A percentile compares a stretch with the other conserved stretches of the same genome.
phyloP scores from a whole-genome alignment of 495 filamentous ascomycete genomes.

The Neurospora intermedia region DNA sequence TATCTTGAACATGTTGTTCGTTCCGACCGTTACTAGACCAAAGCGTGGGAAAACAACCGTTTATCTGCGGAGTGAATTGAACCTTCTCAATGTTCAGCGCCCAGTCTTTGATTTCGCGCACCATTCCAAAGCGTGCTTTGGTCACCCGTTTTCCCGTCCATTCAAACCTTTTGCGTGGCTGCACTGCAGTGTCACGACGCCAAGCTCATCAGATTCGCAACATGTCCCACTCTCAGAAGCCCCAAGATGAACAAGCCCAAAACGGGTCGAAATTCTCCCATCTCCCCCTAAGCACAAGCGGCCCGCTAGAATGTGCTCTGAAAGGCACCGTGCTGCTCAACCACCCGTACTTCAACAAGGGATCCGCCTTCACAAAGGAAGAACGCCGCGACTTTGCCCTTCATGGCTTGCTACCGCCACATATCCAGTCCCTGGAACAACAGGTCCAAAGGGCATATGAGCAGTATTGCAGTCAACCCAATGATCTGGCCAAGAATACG shows the following conservation, averaged over 20 bases:
- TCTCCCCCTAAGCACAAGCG: conserved; percentile 52
- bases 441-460: conserved; percentile 70
- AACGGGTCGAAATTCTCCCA: conserved; percentile 40
- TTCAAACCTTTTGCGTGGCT: background rate
- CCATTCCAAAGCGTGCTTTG: background rate
- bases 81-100: background rate
- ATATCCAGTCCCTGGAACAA: conserved; percentile 69
- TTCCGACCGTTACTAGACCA: background rate
- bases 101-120: background rate
- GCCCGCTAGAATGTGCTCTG: conserved; percentile 51
- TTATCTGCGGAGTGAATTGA: too few relatives aligned
- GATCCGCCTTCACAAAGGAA: conserved; percentile 58
- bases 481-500: conserved; percentile 69
- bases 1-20: background rate
- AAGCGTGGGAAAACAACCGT: too few relatives aligned
- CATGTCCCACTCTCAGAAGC: background rate
- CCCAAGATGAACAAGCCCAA: conserved; percentile 10
- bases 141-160: background rate
- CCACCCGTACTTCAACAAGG: conserved; percentile 72
- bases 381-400: conserved; percentile 63
- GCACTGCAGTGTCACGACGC: background rate
- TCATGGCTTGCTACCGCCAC: conserved; percentile 58
- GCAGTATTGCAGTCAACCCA: conserved; percentile 52
- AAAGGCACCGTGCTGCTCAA: conserved; percentile 52
- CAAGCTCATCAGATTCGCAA: background rate